Evolutionary conservation across 139 green algal genomes (phyloP).

Genomic region (Micromonas pusilla): DNA sequence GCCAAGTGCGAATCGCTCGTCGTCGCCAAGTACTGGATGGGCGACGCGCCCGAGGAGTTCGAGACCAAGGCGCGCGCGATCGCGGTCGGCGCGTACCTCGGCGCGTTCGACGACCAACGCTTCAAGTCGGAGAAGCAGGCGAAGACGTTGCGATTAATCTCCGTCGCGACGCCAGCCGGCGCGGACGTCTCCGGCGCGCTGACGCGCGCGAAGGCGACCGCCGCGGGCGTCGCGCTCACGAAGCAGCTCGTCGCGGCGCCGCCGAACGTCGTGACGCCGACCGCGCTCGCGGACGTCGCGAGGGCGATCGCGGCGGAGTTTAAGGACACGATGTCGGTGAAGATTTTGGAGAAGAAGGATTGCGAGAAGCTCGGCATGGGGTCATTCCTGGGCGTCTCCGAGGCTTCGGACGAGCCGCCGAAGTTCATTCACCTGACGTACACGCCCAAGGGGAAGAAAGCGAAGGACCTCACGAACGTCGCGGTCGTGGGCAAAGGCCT

Average conservation of each 20-base stretch:
- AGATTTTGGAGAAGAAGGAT: conserved; percentile 77
- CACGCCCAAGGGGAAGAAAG: conserved; percentile 41
- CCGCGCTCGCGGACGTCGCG: conserved; percentile 38
- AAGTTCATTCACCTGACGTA: conserved; percentile 99
- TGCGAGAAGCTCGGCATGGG: conserved; percentile 92
- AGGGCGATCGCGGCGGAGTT: conserved; percentile 47
- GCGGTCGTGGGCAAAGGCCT: conserved; percentile 85
- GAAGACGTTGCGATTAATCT: conserved; percentile 37
- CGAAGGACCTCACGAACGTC: conserved; percentile 55
- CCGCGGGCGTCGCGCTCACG: conserved; percentile 35
- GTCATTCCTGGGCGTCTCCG: conserved; percentile 85
- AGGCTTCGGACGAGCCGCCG: conserved; percentile 62
- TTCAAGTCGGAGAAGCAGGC: conserved; percentile 77
- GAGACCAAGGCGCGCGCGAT: conserved; percentile 12
- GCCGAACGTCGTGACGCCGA: conserved; percentile 88
- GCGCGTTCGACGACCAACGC: conserved; percentile 70
- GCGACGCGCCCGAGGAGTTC: neutral
- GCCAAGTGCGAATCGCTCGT: conserved; percentile 26
- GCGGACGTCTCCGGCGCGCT: conserved; percentile 27
- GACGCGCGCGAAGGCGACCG: conserved; percentile 12
- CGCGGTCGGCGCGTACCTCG: conserved; percentile 54
- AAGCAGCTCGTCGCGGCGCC: conserved; percentile 90
- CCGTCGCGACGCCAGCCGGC: conserved; percentile 26
- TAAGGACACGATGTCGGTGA: conserved; percentile 48
- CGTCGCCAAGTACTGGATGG: conserved; percentile 20